Evolutionary conservation across 352 stramenopile species (phyloP).

Genomic region (Globisporangium perplexum): DNA sequence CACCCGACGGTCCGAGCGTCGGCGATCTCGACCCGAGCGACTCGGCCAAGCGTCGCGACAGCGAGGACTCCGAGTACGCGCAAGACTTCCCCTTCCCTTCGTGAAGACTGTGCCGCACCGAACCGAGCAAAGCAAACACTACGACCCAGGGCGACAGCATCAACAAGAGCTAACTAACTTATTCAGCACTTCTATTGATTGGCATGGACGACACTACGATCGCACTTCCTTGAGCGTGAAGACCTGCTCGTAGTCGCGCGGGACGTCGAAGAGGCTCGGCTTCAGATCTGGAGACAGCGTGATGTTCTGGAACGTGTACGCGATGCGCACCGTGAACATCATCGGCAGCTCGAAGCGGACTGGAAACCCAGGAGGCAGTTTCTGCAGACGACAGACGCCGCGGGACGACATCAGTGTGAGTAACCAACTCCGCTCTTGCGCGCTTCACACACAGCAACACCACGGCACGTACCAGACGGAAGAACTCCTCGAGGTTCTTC

Average conservation of each 20-base stretch:
- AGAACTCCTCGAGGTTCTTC: constrained; percentile 80
- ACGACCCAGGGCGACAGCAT: not conserved
- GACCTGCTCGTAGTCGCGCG: constrained; percentile 45
- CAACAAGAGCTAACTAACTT: not conserved
- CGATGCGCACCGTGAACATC: constrained; percentile 76
- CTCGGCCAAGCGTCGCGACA: not conserved
- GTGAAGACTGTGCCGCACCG: no score
- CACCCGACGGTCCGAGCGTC: not conserved
- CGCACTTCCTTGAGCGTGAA: constrained; percentile 52
- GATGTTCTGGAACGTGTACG: constrained; percentile 79
- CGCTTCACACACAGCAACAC: not conserved
- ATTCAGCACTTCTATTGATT: not conserved
- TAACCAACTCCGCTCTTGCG: constrained; percentile 8
- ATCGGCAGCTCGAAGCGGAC: constrained; percentile 81
- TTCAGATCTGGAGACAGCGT: constrained; percentile 44
- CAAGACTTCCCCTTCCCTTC: not conserved
- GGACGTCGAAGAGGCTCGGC: constrained; percentile 48
- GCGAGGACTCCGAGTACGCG: not conserved
- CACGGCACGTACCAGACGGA: constrained; percentile 53
- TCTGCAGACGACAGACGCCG: constrained; percentile 21
- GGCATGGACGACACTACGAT: constrained; percentile 8
- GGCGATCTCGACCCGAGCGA: constrained; percentile 11
- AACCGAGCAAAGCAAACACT: no score
- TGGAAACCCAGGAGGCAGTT: constrained; percentile 73
- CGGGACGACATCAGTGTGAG: not conserved